Conservation (phyloP, 148 eudicot genomes). For the Gaultheria prostrata region DNA sequence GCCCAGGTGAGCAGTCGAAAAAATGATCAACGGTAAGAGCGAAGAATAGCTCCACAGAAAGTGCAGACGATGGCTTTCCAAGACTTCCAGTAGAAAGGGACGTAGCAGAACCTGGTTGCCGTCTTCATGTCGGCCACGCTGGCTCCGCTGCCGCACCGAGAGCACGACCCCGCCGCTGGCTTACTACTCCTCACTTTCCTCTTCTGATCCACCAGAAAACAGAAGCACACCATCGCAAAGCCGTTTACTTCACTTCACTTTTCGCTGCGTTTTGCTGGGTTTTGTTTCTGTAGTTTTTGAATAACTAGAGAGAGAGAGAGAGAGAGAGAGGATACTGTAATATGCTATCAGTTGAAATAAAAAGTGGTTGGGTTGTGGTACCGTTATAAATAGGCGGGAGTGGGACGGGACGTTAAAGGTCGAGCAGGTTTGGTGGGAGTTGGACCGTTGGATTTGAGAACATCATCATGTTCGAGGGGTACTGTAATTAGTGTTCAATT, state of each 20-base stretch:
- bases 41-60: conserved; percentile 73
- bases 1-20: no score
- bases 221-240: conserved; percentile 68
- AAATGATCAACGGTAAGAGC: conserved; percentile 39
- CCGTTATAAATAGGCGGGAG: conserved; percentile 11
- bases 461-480: no score
- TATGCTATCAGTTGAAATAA: neutral
- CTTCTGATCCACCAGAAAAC: conserved; percentile 75
- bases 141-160: conserved; percentile 79
- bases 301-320: no score
- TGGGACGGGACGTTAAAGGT: neutral
- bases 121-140: conserved; percentile 88
- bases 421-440: neutral
- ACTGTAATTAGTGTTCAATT: no score
- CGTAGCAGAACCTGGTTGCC: conserved; percentile 67
- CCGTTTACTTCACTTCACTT: neutral
- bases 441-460: neutral
- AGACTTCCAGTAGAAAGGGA: conserved; percentile 69
- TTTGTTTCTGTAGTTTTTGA: neutral
- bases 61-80: conserved; percentile 85
- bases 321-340: no score
- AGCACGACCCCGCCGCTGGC: conserved; percentile 77
- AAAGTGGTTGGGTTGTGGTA: neutral
- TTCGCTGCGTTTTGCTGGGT: neutral
- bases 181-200: conserved; percentile 57